phyloP scores from a whole-genome alignment of 139 green algal genomes.

The Pleodorina starrii region DNA sequence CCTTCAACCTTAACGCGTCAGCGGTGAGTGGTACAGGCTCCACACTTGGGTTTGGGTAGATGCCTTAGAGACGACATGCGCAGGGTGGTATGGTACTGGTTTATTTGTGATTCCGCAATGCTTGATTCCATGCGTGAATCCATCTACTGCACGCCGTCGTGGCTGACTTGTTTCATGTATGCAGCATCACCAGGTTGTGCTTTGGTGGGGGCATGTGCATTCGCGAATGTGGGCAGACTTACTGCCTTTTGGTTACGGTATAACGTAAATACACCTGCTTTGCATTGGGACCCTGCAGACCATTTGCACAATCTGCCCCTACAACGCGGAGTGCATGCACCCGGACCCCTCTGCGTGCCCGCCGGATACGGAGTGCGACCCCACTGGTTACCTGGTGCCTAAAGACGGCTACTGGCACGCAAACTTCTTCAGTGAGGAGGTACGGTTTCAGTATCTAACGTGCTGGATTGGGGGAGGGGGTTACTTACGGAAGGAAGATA shows the following conservation, averaged over 20 bases:
- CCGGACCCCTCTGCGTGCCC: background rate
- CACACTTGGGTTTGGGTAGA: background rate
- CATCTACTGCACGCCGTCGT: too few relatives aligned
- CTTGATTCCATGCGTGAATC: too few relatives aligned
- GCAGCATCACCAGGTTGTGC: background rate
- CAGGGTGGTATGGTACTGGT: too few relatives aligned
- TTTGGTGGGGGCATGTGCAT: background rate
- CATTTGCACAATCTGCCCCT: background rate
- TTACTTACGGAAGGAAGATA: background rate
- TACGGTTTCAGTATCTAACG: background rate
- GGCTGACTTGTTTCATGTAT: background rate
- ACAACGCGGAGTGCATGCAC: slow-evolving; percentile 16
- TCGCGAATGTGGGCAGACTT: background rate
- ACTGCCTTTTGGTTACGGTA: background rate
- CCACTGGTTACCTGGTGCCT: slow-evolving; percentile 11
- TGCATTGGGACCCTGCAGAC: background rate
- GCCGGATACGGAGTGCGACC: background rate
- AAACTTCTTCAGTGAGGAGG: slow-evolving; percentile 48
- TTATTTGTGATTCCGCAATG: too few relatives aligned
- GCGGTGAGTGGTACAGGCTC: background rate
- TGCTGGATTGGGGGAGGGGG: background rate
- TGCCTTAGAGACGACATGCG: background rate
- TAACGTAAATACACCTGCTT: background rate
- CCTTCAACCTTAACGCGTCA: slow-evolving; percentile 40
- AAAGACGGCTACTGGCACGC: slow-evolving; percentile 37